Conservation (phyloP, 2,329 filamentous ascomycete species). For the Dactylellina drechsleri region DNA sequence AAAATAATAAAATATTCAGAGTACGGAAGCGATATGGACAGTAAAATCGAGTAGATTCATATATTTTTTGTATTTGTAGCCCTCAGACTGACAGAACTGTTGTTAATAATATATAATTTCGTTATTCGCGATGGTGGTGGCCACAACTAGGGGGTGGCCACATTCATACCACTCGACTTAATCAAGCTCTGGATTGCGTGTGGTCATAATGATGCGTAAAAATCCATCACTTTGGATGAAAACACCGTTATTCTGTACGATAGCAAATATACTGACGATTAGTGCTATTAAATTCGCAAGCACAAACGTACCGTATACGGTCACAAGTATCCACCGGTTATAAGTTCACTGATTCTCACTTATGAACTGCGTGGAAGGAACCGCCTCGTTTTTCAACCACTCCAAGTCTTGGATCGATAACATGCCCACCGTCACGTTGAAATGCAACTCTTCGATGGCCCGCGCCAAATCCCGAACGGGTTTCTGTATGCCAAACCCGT, state of each 20-base stretch:
- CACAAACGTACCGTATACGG: slow-evolving; percentile 15
- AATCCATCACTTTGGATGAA: slow-evolving; percentile 14
- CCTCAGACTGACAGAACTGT: no score
- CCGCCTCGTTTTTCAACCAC: slow-evolving; percentile 20
- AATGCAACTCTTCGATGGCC: slow-evolving; percentile 20
- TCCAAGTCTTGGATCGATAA: slow-evolving; percentile 9
- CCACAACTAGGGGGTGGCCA: no score
- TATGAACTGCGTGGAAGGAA: slow-evolving; percentile 16
- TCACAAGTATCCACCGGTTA: slow-evolving; percentile 2
- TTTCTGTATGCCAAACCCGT: slow-evolving; percentile 70
- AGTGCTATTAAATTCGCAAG: slow-evolving; percentile 12
- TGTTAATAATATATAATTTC: no score
- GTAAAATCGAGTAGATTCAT: no score
- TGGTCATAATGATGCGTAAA: slow-evolving; percentile 22
- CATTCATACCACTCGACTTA: no score
- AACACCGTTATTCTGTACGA: slow-evolving; percentile 14
- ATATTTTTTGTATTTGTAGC: no score
- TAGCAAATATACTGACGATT: slow-evolving; percentile 1
- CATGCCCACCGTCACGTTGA: slow-evolving; percentile 26
- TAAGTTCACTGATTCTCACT: slow-evolving; percentile 8
- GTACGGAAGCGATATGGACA: no score
- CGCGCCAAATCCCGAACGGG: slow-evolving; percentile 61
- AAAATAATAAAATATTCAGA: no score
- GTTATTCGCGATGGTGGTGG: no score
- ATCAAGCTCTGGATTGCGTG: slow-evolving; percentile 26